These are phyloP conservation scores for Mortierella sp. DNA, from an alignment of 371 early-diverging fungal species.

Conservation along the genomic window DNA sequence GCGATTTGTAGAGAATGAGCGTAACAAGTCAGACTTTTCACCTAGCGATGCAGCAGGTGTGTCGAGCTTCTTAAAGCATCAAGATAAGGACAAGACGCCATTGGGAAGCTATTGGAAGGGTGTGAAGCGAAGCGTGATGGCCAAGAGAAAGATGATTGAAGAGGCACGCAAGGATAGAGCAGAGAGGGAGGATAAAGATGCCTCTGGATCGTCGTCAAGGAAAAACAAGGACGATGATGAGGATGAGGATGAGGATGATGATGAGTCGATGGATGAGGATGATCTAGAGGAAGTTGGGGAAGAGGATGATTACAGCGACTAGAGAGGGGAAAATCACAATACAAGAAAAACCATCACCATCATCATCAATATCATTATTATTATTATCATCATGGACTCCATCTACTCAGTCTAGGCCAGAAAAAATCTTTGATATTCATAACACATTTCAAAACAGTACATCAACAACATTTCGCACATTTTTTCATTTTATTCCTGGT, in stretches of 20 bases:
- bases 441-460: no score
- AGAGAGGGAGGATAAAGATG: constrained; percentile 20
- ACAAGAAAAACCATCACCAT: no score
- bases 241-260: constrained; percentile 34
- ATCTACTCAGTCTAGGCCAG: no score
- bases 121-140: constrained; percentile 45
- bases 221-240: constrained; percentile 15
- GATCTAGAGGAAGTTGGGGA: constrained; percentile 49
- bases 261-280: constrained; percentile 54
- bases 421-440: no score
- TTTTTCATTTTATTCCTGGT: no score
- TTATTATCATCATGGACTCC: no score
- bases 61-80: constrained; percentile 42
- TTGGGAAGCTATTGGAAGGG: constrained; percentile 54
- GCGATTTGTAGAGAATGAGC: constrained; percentile 80
- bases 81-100: constrained; percentile 55
- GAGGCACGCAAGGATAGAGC: constrained; percentile 51
- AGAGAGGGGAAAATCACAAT: neutral
- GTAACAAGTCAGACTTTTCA: constrained; percentile 81
- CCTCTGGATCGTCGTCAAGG: constrained; percentile 20
- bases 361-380: no score
- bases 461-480: no score
- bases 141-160: constrained; percentile 53
- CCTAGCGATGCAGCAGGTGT: constrained; percentile 79
- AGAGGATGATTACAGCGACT: constrained; percentile 48